These are phyloP conservation scores for Acidomyces sp. DNA, from an alignment of 495 filamentous ascomycete genomes.

Conservation along the genomic window DNA sequence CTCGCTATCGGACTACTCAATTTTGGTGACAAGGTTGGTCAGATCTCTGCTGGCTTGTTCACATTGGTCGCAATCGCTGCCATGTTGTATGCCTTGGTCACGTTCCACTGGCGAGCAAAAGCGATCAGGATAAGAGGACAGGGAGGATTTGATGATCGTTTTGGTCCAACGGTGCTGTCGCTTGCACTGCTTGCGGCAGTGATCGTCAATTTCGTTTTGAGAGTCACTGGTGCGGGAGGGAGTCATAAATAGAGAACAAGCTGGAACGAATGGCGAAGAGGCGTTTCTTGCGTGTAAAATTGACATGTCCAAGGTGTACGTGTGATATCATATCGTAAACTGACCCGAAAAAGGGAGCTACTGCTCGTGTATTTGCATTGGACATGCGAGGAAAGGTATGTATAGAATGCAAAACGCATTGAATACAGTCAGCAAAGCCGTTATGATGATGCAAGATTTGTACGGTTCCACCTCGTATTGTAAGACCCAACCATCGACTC, in stretches of 20 bases:
- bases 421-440: no score
- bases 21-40: slow-evolving; percentile 86
- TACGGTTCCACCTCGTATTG: no score
- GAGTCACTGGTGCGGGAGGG: slow-evolving; percentile 46
- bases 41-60: slow-evolving; percentile 85
- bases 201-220: slow-evolving; percentile 83
- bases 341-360: no score
- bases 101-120: slow-evolving; percentile 93
- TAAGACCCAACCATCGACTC: no score
- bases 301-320: no score
- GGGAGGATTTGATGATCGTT: slow-evolving; percentile 89
- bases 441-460: no score
- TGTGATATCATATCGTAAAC: no score
- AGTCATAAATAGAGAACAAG: slow-evolving; percentile 7
- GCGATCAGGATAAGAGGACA: slow-evolving; percentile 84
- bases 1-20: slow-evolving; percentile 93
- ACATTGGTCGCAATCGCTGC: slow-evolving; percentile 87
- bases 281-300: no score
- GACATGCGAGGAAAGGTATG: no score
- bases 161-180: slow-evolving; percentile 80
- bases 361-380: no score
- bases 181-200: slow-evolving; percentile 74
- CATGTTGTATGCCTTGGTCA: slow-evolving; percentile 89
- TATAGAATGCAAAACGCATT: no score
- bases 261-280: no score